A percentile compares a stretch with the other conserved stretches of the same genome.
phyloP scores from a whole-genome alignment of 2,329 filamentous ascomycete genomes.

The Huntiella savannae region DNA sequence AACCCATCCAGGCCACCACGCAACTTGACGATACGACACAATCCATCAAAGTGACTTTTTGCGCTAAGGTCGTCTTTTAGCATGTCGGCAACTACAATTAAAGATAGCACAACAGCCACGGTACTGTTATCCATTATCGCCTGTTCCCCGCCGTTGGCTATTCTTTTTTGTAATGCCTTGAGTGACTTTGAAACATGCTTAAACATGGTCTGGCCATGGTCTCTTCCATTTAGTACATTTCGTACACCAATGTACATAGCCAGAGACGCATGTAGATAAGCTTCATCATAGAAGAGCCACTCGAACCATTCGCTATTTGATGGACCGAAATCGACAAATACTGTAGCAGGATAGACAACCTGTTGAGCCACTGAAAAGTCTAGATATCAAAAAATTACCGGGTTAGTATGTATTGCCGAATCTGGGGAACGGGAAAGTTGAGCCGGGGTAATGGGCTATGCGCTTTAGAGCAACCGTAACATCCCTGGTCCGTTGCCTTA shows the following conservation, averaged over 20 bases:
- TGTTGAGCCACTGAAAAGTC: conserved; percentile 11
- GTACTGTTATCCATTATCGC: conserved; percentile 5
- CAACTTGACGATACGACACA: conserved; percentile 10
- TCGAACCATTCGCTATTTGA: conserved; percentile 9
- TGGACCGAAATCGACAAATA: conserved; percentile 9
- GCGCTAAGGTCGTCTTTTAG: conserved; percentile 8
- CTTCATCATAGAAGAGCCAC: conserved; percentile 9
- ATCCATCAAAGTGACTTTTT: conserved; percentile 9
- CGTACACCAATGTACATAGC: conserved; percentile 10
- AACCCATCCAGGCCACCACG: conserved; percentile 10
- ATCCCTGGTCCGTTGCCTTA: too few relatives aligned
- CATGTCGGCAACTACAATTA: conserved; percentile 11
- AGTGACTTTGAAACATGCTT: conserved; percentile 8
- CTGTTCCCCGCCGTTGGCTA: conserved; percentile 2
- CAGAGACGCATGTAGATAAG: conserved; percentile 10
- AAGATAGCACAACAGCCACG: conserved; percentile 9
- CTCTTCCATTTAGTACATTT: conserved; percentile 9
- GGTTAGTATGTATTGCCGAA: neutral
- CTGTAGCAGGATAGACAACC: conserved; percentile 9
- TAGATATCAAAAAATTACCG: neutral
- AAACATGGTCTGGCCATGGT: conserved; percentile 6
- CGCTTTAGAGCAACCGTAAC: neutral
- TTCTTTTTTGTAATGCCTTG: conserved; percentile 8
- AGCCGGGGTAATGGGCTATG: neutral
- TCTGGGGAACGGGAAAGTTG: neutral